These are phyloP conservation scores for Diaporthe citri DNA, from an alignment of 2,329 filamentous ascomycete genomes.

Conservation along the genomic window DNA sequence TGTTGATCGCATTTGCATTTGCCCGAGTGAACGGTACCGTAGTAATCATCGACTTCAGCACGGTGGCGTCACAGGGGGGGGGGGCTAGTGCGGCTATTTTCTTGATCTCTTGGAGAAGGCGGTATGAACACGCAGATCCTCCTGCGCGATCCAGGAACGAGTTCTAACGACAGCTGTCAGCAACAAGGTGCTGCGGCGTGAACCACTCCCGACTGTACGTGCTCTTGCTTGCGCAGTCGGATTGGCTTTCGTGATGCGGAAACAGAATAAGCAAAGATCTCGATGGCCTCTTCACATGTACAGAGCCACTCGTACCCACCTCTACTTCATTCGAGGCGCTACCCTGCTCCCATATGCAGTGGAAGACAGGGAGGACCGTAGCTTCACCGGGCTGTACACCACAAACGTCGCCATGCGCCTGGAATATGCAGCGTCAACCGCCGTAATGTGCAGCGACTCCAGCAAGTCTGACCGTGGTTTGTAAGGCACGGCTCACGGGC, in stretches of 20 bases:
- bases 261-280: slow-evolving; percentile 8
- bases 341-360: neutral
- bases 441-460: neutral
- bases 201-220: slow-evolving; percentile 2
- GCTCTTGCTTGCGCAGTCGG: neutral
- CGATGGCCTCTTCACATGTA: slow-evolving; percentile 4
- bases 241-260: neutral
- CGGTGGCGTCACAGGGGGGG: slow-evolving; percentile 31
- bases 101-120: slow-evolving; percentile 17
- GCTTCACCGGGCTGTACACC: neutral
- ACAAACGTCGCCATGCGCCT: neutral
- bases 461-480: neutral
- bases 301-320: neutral
- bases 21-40: slow-evolving; percentile 17
- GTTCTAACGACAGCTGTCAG: slow-evolving; percentile 14
- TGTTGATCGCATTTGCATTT: slow-evolving; percentile 26
- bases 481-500: slow-evolving; percentile 11
- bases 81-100: slow-evolving; percentile 1
- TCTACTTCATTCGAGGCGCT: neutral
- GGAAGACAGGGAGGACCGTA: neutral
- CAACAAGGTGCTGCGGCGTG: slow-evolving; percentile 5
- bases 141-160: slow-evolving; percentile 38
- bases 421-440: neutral
- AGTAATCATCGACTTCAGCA: slow-evolving; percentile 16
- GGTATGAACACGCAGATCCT: slow-evolving; percentile 23